Evolutionary conservation across 257 asterid species (phyloP).

Genomic region (Solanum rostratum): DNA sequence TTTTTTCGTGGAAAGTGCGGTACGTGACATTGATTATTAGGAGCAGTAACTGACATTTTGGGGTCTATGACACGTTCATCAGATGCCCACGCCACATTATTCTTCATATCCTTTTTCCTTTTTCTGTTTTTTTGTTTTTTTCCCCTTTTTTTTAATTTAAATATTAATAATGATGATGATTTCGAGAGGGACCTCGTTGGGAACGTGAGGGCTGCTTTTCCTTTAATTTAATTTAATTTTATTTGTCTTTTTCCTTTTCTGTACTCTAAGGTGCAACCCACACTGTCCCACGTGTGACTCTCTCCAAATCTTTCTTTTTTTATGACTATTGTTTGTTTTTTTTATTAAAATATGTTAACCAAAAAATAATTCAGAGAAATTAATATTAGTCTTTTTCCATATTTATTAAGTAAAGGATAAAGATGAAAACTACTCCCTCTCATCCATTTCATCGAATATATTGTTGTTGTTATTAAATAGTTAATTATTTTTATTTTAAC

Average conservation of each 20-base stretch:
- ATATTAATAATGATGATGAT: background rate
- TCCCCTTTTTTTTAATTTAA: background rate
- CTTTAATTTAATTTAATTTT: background rate
- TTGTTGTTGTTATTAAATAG: too few relatives aligned
- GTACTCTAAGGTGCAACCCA: conserved; percentile 9
- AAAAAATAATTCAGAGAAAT: too few relatives aligned
- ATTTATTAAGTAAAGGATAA: too few relatives aligned
- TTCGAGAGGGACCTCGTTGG: background rate
- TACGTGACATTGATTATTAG: conserved; percentile 27
- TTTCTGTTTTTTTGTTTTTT: background rate
- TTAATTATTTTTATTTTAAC: too few relatives aligned
- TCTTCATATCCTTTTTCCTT: background rate
- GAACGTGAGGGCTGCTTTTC: background rate
- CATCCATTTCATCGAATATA: too few relatives aligned
- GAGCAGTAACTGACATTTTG: conserved; percentile 17
- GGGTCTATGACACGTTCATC: conserved; percentile 23
- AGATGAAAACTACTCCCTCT: too few relatives aligned
- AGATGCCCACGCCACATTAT: background rate
- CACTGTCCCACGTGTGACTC: conserved; percentile 36
- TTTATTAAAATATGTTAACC: too few relatives aligned
- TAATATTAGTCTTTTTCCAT: too few relatives aligned
- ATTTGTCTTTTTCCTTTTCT: background rate
- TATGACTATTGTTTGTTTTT: too few relatives aligned
- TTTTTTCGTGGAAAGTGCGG: background rate
- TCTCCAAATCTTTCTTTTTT: background rate